A percentile compares a stretch with the other conserved stretches of the same genome.
Evolutionary conservation across 768 basidiomycete species (phyloP).

Genomic region (Podaxis sp.): DNA sequence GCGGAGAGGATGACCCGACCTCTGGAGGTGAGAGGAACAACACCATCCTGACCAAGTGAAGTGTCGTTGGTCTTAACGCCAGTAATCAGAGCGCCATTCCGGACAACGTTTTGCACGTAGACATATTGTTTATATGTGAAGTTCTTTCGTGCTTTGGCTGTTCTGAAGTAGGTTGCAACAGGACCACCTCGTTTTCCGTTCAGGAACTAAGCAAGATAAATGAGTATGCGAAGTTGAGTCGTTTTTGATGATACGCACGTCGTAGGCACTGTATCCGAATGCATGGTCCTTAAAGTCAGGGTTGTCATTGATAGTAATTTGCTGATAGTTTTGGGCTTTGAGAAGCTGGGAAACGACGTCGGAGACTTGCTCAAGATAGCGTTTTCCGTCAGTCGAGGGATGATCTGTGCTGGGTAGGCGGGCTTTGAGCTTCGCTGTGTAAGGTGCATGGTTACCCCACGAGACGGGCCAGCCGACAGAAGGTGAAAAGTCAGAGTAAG

Average conservation of each 20-base stretch:
- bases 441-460: constrained; percentile 50
- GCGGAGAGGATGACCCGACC: constrained; percentile 63
- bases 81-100: constrained; percentile 53
- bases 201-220: constrained; percentile 32
- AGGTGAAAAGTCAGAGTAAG: constrained; percentile 48
- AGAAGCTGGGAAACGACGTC: constrained; percentile 46
- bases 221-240: not conserved
- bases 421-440: constrained; percentile 46
- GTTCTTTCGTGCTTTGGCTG: constrained; percentile 53
- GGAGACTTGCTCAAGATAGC: constrained; percentile 53
- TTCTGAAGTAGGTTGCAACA: constrained; percentile 59
- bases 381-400: constrained; percentile 59
- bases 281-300: constrained; percentile 59
- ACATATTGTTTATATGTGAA: constrained; percentile 50
- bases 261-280: constrained; percentile 52
- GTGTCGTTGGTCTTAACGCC: constrained; percentile 67
- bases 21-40: constrained; percentile 50
- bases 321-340: constrained; percentile 48
- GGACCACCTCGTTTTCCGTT: constrained; percentile 53
- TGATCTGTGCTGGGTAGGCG: constrained; percentile 59
- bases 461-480: constrained; percentile 51
- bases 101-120: constrained; percentile 51
- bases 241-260: constrained; percentile 26
- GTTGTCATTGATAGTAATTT: constrained; percentile 55
- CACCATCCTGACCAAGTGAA: constrained; percentile 51